Percentiles rank a stretch among this genome's conserved stretches.
These are phyloP conservation scores for Syzygium malaccense DNA, from an alignment of 441 rosid genomes.

Conservation along the genomic window DNA sequence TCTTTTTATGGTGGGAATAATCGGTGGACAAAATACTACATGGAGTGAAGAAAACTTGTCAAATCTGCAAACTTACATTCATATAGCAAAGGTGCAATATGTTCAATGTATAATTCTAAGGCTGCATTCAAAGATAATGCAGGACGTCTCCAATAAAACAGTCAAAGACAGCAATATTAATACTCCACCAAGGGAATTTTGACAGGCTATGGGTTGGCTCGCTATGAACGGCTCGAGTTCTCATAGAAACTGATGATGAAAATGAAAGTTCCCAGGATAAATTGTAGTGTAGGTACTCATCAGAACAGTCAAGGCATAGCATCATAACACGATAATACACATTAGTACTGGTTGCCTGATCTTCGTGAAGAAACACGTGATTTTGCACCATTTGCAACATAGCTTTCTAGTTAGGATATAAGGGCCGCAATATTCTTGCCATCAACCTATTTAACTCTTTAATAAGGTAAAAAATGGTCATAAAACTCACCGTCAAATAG, in stretches of 20 bases:
- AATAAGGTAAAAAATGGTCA: not conserved
- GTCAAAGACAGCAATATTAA: not conserved
- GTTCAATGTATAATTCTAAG: not conserved
- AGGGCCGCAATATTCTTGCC: not conserved
- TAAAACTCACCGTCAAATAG: not conserved
- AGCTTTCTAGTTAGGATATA: not conserved
- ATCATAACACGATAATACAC: not conserved
- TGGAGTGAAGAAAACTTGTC: not conserved
- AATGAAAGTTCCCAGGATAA: not conserved
- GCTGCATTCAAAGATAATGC: not conserved
- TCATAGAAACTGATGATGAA: not conserved
- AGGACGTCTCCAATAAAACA: not conserved
- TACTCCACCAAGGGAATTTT: not conserved
- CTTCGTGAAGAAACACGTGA: not conserved
- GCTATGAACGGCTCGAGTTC: not conserved
- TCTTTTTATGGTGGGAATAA: not conserved
- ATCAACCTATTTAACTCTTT: not conserved
- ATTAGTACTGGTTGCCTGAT: not conserved
- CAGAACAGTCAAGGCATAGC: not conserved
- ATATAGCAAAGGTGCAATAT: not conserved
- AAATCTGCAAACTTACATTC: not conserved
- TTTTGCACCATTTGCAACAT: not conserved
- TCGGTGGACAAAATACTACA: not conserved
- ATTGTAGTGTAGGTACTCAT: not conserved
- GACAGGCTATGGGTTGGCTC: not conserved